Base-by-base conservation (phyloP, 768 basidiomycete species). In the Suillus paluster region DNA sequence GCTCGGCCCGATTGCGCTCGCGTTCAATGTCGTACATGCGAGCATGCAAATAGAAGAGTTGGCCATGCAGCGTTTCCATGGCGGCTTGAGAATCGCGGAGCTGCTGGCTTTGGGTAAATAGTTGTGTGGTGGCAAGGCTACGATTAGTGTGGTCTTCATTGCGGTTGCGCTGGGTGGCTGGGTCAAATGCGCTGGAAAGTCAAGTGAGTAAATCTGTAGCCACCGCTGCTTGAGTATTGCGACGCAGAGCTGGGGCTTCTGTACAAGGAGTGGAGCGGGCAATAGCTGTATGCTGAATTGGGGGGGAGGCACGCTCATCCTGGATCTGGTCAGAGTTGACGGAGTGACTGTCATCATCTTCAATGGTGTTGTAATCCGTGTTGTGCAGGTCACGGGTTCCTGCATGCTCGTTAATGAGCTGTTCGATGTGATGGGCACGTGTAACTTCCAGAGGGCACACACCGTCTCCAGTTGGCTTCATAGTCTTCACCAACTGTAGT, bases 131-230 rank as follows among this genome's bases (percentile, higher is more conserved):
- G 14, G 71, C 69, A 38, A 76, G 55, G 9, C 70, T 64, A n/a
- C 41, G 61, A 25, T 59, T 55, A 9, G 70, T 57, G 17, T 61
- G 65, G 14, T 72, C 69, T 17, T 70, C 69, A 53, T 77, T 72
- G 9, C 57, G 67, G 5, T 49, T 56, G 12, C 36, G 44, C 19
- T 69, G 70, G n/a, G 66, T 62, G 4, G 58, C 57, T 8, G 72
- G 76, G 60, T 77, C 71, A 44, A 76, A 63, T 4, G 71, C 67
- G 30, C 30, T 8, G 5, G 69, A 41, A 27, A 77, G 61, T 2
- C 52, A 56, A 7, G 36, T 60, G 19, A 72, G 30, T 19, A 75
- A 65, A 19, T 73, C 73, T 3, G 54, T 48, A 12, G 68, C 66
- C 7, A 61, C 64, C 6, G 57, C 61, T 15, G 57, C 63, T 21